Base-by-base conservation (phyloP, 495 filamentous ascomycete species). In the Talaromyces borbonicus region DNA sequence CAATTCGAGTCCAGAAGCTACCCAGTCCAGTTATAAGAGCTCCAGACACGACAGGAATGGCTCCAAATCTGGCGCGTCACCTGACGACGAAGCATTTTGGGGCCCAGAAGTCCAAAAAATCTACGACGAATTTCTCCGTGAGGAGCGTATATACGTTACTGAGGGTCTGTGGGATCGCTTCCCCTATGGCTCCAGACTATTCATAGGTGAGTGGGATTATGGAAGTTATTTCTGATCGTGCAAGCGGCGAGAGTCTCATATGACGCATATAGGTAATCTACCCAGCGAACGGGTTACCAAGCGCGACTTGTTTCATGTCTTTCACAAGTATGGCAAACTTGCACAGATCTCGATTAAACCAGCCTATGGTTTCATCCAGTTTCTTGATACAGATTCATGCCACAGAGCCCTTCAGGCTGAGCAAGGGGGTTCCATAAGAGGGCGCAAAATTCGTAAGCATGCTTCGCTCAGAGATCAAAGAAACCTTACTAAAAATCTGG, bases 271-370 rank as follows among this genome's bases (percentile, higher is more conserved):
- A 98, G 92, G 92, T 40, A 98, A 97, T 59, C 72, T 98, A 18
- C 88, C 87, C 20, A 90, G 84, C 19, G 92, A 98, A 56, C 78
- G 86, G 58, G 88, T 95, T 8, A 90, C 90, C 0, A 97, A 98
- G 61, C 78, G 85, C 48, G 90, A 96, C 59, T 75, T 97, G 29
- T 97, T 94, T 56, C 83, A 90, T 49, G 72, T 87, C 12, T 98
- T 98, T 55, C 80, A 84, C 57, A 74, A 76, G 33, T 90, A 89
- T 61, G 92, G 92, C 26, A 83, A 81, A 46, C 67, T 98, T 27
- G 90, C 90, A 2, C 92, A 98, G 59, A 87, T 98, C 30, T 95
- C 90, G 2, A 86, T 98, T 56, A 97, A 97, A 57, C 87, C 90
- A 60, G 89, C 89, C 2, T 98, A 95, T 65, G 92, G 92, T 3